Evolutionary conservation across 495 filamentous ascomycete genomes (phyloP), one percentile per base, ranked within the genome.

Genomic region (Neurospora sp.): DNA sequence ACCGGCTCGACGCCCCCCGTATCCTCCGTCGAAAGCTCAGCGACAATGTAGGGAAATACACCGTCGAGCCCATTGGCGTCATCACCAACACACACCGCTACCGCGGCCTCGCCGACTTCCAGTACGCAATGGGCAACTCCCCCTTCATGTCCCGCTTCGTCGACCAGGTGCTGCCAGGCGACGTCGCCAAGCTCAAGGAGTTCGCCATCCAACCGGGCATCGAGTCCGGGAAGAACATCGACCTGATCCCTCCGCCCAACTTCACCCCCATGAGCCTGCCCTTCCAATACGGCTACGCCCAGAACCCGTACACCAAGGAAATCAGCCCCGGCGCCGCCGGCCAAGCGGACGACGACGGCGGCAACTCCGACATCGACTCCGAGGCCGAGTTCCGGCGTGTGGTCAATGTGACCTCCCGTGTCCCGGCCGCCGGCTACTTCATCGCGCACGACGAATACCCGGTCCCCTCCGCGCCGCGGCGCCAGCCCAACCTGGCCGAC

Each of bases 31-130:
- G 89, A 69, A 92, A 86, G 73, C 82, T 98, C 72, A 85, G 84
- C 70, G 93, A 94, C 81, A 95, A 93, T 78, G 80, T 86, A 0
- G 87, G 85, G 0, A 89, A 84, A 23, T 96, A 96, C 79, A 82
- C 83, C 7, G 84, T 94, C 69, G 89, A 94, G 77, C 84, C 89
- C 10, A 84, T 96, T 3, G 96, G 93, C 2, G 82, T 87, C 39
- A 88, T 99, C 70, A 85, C 88, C 39, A 88, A 91, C 54, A 95
- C 93, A 10, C 94, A 98, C 85, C 89, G 95, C 31, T 98, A 96
- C 80, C 89, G 96, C 82, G 86, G 85, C 38, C 74, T 88, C 1
- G 79, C 85, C 46, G 94, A 98, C 79, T 96, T 94, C 77, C 92
- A 94, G 72, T 92, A 89, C 73, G 89, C 92, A 10, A 89, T 89